These are phyloP conservation scores for Fragosphaeria purpurea DNA, from an alignment of 2,329 filamentous ascomycete genomes.

Conservation along the genomic window DNA sequence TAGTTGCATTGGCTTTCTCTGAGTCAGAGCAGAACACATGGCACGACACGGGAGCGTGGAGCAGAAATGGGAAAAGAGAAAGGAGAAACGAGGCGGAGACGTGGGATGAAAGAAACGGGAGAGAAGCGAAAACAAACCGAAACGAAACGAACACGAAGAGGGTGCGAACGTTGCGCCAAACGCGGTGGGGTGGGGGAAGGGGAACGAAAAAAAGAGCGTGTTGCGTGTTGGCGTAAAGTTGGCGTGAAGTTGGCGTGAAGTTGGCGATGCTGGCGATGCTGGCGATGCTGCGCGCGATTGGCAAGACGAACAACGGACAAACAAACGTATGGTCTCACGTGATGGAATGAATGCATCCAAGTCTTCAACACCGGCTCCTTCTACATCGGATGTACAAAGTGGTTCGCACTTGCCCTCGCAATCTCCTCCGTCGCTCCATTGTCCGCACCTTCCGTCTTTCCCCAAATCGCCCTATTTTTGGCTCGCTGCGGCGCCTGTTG, in stretches of 20 bases:
- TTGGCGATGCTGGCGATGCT: conserved; percentile 1
- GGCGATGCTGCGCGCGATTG: not conserved
- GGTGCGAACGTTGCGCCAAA: not conserved
- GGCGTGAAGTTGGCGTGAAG: conserved; percentile 1
- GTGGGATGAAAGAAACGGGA: not conserved
- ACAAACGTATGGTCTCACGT: too few relatives aligned
- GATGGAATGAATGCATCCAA: too few relatives aligned
- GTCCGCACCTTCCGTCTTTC: too few relatives aligned
- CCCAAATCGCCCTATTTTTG: too few relatives aligned
- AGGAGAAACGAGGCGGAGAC: not conserved
- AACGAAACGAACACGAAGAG: not conserved
- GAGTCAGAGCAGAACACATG: conserved; percentile 7
- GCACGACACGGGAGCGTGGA: not conserved
- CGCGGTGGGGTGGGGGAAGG: not conserved
- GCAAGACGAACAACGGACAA: not conserved
- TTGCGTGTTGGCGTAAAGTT: not conserved
- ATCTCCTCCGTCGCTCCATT: too few relatives aligned
- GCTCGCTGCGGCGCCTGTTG: too few relatives aligned
- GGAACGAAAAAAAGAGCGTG: not conserved
- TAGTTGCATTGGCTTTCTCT: not conserved
- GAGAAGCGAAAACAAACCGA: not conserved
- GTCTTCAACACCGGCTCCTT: too few relatives aligned
- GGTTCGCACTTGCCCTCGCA: too few relatives aligned
- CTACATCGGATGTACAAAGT: too few relatives aligned
- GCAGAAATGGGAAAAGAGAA: not conserved